Base-by-base conservation (phyloP, 116 monocot genomes). In the Zostera marina region DNA sequence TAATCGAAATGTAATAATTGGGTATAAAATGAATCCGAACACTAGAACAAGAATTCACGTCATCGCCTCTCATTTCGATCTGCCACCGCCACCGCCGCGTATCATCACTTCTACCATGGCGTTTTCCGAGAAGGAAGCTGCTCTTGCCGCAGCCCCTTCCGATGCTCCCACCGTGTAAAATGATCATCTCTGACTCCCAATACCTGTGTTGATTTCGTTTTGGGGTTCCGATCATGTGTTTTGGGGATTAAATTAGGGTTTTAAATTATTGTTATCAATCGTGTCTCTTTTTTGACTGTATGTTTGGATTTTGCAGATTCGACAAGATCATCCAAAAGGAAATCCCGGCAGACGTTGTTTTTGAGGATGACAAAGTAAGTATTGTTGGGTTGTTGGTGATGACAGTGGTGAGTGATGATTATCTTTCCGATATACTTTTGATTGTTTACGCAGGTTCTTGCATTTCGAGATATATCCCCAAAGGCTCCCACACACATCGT, bases 381-480 rank as follows among this genome's bases (percentile, higher is more conserved):
- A 8, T 58, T 19, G 11, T 11, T 13, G 22, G 22, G 14, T 41
- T 15, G 15, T 58, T 58, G 14, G 5, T 38, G 16, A 11, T 59
- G 14, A 59, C 21, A 17, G 11, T 58, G 13, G 0, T 17, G 11
- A 42, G 32, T 58, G 22, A 13, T 38, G 38, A 22, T 13, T 57
- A 25, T 23, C 12, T 54, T 24, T 8, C 19, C 8, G 20, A 19
- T 19, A 19, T 51, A 51, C 20, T 1, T 51, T 9, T 51, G 49
- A 20, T 51, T 15, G 20, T 17, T 13, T 9, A 51, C 11, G 13
- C 69, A 92, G 87, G 81, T 24, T 67, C 80, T 92, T 61, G 92
- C 92, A 65, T 92, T 92, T 61, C 80, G 87, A 61, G 92, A 87
- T 70, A 87, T 92, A 63, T 49, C 69, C 42, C 87, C 87, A 10